Conservation (phyloP, 345 rosid species). For the Arabidopsis thaliana region TAIR10.1 NC_003076.8:13422501-13423000, state of each 20-base stretch:
- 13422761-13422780: constrained; percentile 7
- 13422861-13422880: constrained; percentile 75
- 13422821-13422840: constrained; percentile 64
- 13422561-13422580: constrained; percentile 98
- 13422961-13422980: constrained; percentile 88
- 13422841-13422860: constrained; percentile 88
- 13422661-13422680: constrained; percentile 61
- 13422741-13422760: constrained; percentile 40
- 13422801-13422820: constrained; percentile 6
- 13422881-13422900: constrained; percentile 19
- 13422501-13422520: constrained; percentile 67
- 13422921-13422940: constrained; percentile 53
- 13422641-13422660: constrained; percentile 10
- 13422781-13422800: constrained; percentile 14
- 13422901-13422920: constrained; percentile 20
- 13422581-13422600: constrained; percentile 76
- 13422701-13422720: constrained; percentile 83
- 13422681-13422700: constrained; percentile 95
- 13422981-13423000: constrained; percentile 83
- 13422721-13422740: constrained; percentile 88
- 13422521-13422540: constrained; percentile 86
- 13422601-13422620: neutral
- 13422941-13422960: constrained; percentile 89
- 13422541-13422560: constrained; percentile 91
- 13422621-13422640: neutral